Evolutionary conservation across 352 stramenopile species (phyloP).

Genomic region (Globisporangium irregulare): DNA sequence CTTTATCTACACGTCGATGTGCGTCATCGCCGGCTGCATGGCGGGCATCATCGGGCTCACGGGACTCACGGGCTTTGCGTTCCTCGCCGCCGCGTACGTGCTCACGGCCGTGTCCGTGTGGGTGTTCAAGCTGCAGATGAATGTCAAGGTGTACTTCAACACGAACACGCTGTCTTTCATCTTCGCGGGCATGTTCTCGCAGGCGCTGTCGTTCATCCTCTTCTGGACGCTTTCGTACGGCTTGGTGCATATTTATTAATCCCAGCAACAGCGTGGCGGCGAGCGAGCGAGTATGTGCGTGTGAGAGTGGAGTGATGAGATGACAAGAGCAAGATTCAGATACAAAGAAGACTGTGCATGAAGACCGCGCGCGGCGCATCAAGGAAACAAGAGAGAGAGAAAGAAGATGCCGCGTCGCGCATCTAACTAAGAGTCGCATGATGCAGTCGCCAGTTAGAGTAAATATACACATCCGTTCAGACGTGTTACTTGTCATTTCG

Average conservation of each 20-base stretch:
- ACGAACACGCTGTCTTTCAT: slow-evolving; percentile 63
- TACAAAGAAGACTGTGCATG: background rate
- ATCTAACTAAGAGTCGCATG: background rate
- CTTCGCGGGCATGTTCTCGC: slow-evolving; percentile 66
- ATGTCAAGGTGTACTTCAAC: slow-evolving; percentile 83
- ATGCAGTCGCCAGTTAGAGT: background rate
- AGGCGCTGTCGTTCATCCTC: slow-evolving; percentile 84
- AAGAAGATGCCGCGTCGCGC: background rate
- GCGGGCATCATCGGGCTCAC: slow-evolving; percentile 79
- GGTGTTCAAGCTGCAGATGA: slow-evolving; percentile 70
- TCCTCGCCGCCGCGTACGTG: slow-evolving; percentile 64
- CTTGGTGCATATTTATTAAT: slow-evolving; percentile 89
- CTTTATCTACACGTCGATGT: slow-evolving; percentile 83
- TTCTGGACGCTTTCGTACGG: slow-evolving; percentile 89
- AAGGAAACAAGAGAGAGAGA: background rate
- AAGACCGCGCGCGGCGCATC: background rate
- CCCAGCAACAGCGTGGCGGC: background rate
- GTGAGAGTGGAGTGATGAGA: background rate
- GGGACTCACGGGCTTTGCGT: slow-evolving; percentile 68
- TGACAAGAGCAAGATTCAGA: background rate
- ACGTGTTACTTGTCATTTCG: background rate
- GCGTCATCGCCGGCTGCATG: slow-evolving; percentile 77
- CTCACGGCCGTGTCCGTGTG: slow-evolving; percentile 62
- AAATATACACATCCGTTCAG: background rate
- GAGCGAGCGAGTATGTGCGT: background rate